Conservation (phyloP, 2,329 filamentous ascomycete species). For the Monosporascus ibericus region DNA sequence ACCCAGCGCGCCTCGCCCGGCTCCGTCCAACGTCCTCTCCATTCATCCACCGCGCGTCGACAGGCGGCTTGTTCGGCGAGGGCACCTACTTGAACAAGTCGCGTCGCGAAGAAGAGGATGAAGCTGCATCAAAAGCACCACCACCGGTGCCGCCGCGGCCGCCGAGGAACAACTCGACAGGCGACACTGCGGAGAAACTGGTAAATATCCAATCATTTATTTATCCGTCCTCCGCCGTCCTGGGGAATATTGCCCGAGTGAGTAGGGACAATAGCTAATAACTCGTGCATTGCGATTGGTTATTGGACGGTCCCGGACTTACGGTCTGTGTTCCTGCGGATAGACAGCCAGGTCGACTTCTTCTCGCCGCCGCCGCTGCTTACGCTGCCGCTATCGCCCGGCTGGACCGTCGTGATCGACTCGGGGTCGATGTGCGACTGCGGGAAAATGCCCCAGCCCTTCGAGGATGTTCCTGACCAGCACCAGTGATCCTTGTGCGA, state of each 20-base stretch:
- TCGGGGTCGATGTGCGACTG: conserved; percentile 26
- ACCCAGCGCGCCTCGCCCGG: background rate
- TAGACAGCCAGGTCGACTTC: conserved; percentile 22
- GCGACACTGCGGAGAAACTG: no score
- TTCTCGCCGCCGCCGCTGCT: conserved; percentile 24
- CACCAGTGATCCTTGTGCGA: conserved; percentile 27
- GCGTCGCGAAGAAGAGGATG: background rate
- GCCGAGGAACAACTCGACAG: background rate
- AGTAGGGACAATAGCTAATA: background rate
- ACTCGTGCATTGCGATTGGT: background rate
- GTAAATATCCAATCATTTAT: no score
- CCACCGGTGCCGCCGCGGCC: background rate
- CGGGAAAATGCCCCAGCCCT: conserved; percentile 27
- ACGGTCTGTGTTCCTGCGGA: conserved; percentile 18
- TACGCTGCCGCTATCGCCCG: conserved; percentile 19
- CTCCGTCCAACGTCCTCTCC: background rate
- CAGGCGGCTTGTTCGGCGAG: background rate
- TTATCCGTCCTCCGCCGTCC: no score
- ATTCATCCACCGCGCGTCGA: background rate
- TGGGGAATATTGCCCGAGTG: no score
- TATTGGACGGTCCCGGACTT: conserved; percentile 11
- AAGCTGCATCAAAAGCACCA: no score
- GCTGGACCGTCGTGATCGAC: conserved; percentile 18
- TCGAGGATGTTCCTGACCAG: conserved; percentile 27
- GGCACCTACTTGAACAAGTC: background rate